Conservation (phyloP, 1,284 basidiomycete species). For the Ustilago shanxiensis region DNA sequence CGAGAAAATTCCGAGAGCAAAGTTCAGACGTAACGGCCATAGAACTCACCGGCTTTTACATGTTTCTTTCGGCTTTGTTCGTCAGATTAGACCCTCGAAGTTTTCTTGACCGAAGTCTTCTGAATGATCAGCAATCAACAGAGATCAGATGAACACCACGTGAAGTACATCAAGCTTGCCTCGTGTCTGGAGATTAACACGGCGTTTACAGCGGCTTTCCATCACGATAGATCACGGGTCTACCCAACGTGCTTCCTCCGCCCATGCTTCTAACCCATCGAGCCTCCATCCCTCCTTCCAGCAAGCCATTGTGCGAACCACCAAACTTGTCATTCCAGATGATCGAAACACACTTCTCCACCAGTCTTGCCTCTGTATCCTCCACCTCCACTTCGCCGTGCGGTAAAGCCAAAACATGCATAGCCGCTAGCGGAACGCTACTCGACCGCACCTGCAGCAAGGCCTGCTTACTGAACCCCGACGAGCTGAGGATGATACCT, state of each 20-base stretch:
- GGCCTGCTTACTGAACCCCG: conserved; percentile 59
- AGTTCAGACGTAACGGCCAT: too few species aligned
- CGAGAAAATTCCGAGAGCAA: too few species aligned
- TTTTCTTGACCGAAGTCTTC: background rate
- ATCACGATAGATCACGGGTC: conserved; percentile 30
- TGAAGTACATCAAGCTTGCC: background rate
- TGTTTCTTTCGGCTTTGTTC: background rate
- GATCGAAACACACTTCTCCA: conserved; percentile 35
- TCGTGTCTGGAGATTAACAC: background rate
- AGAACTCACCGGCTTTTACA: too few species aligned
- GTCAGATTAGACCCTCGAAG: background rate
- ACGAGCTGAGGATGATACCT: conserved; percentile 31
- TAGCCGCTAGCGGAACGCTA: conserved; percentile 39
- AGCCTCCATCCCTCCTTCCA: conserved; percentile 36
- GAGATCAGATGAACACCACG: background rate
- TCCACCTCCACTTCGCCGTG: background rate
- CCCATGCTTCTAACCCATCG: conserved; percentile 26
- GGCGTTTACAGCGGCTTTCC: conserved; percentile 14
- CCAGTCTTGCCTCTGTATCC: background rate
- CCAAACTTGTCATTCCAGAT: conserved; percentile 49
- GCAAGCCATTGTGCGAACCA: conserved; percentile 10
- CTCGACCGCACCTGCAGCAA: conserved; percentile 51
- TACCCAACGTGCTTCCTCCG: conserved; percentile 6
- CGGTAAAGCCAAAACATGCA: conserved; percentile 41
- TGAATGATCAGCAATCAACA: background rate